Evolutionary conservation across 1,284 basidiomycete species (phyloP).

Genomic region (Rhodotorula glutinis): DNA sequence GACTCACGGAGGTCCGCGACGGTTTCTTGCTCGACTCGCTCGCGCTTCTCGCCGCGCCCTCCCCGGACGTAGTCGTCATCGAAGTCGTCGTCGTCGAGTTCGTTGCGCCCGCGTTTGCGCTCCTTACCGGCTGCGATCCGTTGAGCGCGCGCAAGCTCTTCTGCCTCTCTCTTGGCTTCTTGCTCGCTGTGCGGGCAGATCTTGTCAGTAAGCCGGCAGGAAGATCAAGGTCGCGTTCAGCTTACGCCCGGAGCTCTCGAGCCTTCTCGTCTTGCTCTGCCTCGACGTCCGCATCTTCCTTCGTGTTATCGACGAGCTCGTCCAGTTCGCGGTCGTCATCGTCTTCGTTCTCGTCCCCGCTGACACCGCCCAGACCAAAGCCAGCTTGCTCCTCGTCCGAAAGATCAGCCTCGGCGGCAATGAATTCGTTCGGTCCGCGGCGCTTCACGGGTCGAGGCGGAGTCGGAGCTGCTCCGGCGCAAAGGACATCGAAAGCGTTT

Average conservation of each 20-base stretch:
- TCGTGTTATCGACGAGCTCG: slow-evolving; percentile 34
- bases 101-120: slow-evolving; percentile 24
- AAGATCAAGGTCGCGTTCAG: neutral
- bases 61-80: slow-evolving; percentile 29
- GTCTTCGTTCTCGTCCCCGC: slow-evolving; percentile 36
- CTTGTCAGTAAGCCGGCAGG: neutral
- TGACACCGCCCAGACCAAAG: slow-evolving; percentile 15
- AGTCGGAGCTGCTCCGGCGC: neutral
- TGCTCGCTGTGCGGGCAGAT: slow-evolving; percentile 12
- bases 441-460: neutral
- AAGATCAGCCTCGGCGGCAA: slow-evolving; percentile 28
- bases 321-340: slow-evolving; percentile 36
- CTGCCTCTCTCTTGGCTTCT: slow-evolving; percentile 22
- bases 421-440: slow-evolving; percentile 17
- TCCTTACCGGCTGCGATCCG: slow-evolving; percentile 33
- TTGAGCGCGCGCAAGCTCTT: slow-evolving; percentile 19
- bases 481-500: slow-evolving; percentile 27
- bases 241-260: slow-evolving; percentile 20
- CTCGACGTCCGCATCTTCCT: slow-evolving; percentile 22
- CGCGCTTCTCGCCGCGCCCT: slow-evolving; percentile 10
- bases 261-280: slow-evolving; percentile 27
- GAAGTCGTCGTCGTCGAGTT: slow-evolving; percentile 36
- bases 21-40: slow-evolving; percentile 13
- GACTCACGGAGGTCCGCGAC: slow-evolving; percentile 25
- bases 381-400: slow-evolving; percentile 34